Conservation (phyloP, 1,139 yeast species). For the Pneumocystis canis region DNA sequence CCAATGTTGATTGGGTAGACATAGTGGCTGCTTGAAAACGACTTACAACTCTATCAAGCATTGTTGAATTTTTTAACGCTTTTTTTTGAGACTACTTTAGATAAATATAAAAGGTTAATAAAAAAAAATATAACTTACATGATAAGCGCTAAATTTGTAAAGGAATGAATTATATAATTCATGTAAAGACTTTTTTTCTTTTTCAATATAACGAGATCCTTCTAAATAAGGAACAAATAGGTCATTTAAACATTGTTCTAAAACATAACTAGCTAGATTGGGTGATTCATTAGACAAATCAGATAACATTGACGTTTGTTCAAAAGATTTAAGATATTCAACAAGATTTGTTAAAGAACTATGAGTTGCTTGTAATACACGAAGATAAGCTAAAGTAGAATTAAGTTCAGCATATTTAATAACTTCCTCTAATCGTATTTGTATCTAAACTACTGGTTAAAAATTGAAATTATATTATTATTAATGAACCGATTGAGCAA, state of each 20-base stretch:
- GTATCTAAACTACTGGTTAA: constrained; percentile 28
- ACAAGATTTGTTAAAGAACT: constrained; percentile 49
- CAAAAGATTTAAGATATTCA: constrained; percentile 47
- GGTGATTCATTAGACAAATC: constrained; percentile 7
- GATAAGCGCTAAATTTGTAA: constrained; percentile 17
- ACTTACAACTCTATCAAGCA: constrained; percentile 8
- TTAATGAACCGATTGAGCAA: constrained; percentile 40
- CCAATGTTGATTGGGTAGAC: not conserved
- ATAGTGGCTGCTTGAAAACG: constrained; percentile 2
- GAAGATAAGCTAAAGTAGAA: constrained; percentile 59
- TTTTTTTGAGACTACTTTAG: constrained; percentile 5
- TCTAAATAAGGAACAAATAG: constrained; percentile 57
- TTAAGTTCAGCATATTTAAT: constrained; percentile 50
- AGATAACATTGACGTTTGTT: constrained; percentile 2
- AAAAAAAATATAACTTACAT: constrained; percentile 7
- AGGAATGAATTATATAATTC: constrained; percentile 35
- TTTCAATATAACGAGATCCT: constrained; percentile 53
- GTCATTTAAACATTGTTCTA: constrained; percentile 62
- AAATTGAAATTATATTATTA: not conserved
- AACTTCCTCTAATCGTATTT: constrained; percentile 48
- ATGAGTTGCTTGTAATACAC: constrained; percentile 57
- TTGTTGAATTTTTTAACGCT: constrained; percentile 9
- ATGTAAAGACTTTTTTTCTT: constrained; percentile 59
- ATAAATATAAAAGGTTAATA: not conserved
- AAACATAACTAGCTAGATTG: constrained; percentile 32